Conservation (phyloP, 306 rosid species). For the Begonia masoniana region DNA sequence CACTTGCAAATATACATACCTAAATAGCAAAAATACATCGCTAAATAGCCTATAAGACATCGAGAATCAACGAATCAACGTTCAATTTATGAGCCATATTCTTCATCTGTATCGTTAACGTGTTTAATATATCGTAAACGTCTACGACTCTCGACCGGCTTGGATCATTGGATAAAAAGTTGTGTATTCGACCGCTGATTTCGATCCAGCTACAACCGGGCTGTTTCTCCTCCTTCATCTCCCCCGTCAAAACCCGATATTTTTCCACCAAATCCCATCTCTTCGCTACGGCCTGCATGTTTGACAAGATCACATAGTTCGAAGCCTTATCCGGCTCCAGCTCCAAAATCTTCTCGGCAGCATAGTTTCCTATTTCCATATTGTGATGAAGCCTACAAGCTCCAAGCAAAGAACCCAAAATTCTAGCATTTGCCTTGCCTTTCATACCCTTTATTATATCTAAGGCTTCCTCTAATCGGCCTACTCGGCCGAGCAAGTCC, state of each 20-base stretch:
- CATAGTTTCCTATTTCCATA: conserved; percentile 42
- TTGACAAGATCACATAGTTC: conserved; percentile 62
- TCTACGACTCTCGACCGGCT: conserved; percentile 29
- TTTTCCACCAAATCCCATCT: conserved; percentile 66
- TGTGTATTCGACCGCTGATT: conserved; percentile 31
- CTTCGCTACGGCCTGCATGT: conserved; percentile 65
- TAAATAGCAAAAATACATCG: no score
- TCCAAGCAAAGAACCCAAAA: conserved; percentile 70
- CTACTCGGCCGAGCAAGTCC: conserved; percentile 62
- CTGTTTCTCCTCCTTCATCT: conserved; percentile 43
- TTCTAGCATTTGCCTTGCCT: conserved; percentile 42
- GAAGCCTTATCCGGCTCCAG: conserved; percentile 56
- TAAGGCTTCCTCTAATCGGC: conserved; percentile 69
- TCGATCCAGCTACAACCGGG: conserved; percentile 86
- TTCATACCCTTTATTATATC: conserved; percentile 40
- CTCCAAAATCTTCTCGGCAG: conserved; percentile 49
- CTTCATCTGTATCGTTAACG: conserved; percentile 39
- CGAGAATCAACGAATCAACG: conserved; percentile 12
- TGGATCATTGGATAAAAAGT: conserved; percentile 43
- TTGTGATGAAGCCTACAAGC: conserved; percentile 47
- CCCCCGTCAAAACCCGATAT: conserved; percentile 44
- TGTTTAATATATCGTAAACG: conserved; percentile 21
- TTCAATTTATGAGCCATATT: conserved; percentile 19
- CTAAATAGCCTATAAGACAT: conserved; percentile 15
- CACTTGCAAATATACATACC: no score